phyloP scores from a whole-genome alignment of 2,329 filamentous ascomycete species.

The Scortechinia acanthostroma region DNA sequence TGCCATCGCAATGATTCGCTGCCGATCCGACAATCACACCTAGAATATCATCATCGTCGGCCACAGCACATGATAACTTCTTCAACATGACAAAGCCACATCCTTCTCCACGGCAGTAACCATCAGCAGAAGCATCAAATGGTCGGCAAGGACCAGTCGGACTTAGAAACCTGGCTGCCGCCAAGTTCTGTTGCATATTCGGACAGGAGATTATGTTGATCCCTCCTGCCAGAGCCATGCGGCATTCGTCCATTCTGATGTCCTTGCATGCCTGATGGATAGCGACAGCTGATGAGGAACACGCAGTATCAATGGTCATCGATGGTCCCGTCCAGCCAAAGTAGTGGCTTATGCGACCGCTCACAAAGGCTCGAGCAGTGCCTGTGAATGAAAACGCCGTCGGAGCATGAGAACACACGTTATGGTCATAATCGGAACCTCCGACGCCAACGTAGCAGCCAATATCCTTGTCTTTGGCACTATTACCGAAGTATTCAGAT shows the following conservation, averaged over 20 bases:
- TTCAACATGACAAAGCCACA: slow-evolving; percentile 6
- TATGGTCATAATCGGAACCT: slow-evolving; percentile 17
- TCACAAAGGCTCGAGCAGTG: slow-evolving; percentile 14
- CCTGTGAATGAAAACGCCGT: slow-evolving; percentile 6
- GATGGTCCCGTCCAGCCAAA: slow-evolving; percentile 24
- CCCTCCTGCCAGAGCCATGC: slow-evolving; percentile 10
- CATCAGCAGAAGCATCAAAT: slow-evolving; percentile 15
- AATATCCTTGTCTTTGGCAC: slow-evolving; percentile 9
- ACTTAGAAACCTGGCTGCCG: slow-evolving; percentile 13
- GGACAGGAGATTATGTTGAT: slow-evolving; percentile 10
- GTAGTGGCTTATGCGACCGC: slow-evolving; percentile 18
- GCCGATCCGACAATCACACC: background rate
- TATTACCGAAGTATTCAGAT: slow-evolving; percentile 13
- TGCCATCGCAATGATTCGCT: background rate
- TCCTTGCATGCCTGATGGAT: slow-evolving; percentile 23
- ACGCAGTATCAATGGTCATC: slow-evolving; percentile 22
- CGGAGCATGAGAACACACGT: slow-evolving; percentile 8
- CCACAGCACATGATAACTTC: slow-evolving; percentile 7
- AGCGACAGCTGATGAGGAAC: slow-evolving; percentile 24
- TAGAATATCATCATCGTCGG: slow-evolving; percentile 7
- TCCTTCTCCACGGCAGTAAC: slow-evolving; percentile 6
- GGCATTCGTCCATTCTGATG: no score
- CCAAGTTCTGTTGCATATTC: slow-evolving; percentile 10
- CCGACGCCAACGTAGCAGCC: slow-evolving; percentile 18
- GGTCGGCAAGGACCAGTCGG: slow-evolving; percentile 19